Base-by-base conservation (phyloP, 176 grass and related monocot genomes). In the Avena eriantha region DNA sequence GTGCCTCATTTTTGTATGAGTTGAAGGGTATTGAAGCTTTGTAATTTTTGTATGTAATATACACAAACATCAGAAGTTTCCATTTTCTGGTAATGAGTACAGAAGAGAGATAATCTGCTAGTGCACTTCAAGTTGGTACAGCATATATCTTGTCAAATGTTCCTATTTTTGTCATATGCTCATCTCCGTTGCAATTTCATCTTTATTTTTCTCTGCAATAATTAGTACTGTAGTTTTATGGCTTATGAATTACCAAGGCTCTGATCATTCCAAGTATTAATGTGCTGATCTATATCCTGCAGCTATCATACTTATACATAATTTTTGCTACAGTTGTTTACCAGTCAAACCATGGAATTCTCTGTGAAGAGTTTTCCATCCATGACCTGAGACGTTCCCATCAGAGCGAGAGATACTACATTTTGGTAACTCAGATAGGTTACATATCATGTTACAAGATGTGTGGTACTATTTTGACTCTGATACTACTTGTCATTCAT, bases 1-100 rank as follows among this genome's bases (percentile, higher is more conserved):
- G 34, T 73, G 67, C 68, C 53, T 73, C 50, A 83, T 83, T 69
- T 83, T 29, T 84, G 70, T 61, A 47, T 54, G 34, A 63, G 54
- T 63, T 76, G 82, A 82, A 33, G 26, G 41, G 63, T 53, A 53
- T 82, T 47, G 33, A 19, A 49, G 17, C 22, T 45, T 29, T 84
- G 82, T 4, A 76, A 34, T 60, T 41, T 47, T 33, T 48, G 26
- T 82, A 26, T 50, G 21, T 68, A 50, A 13, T 19, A 69, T 64
- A 50, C 26, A 35, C 61, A n/a, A 60, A 75, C 53, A 71, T 12
- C 12, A 82, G 29, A 55, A 82, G 47, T 67, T 82, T 4, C 65
- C 46, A 53, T 82, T 41, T 69, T 41, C 39, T 12, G 51, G 34
- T 26, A 83, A 57, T 83, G 67, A 45, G 64, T 83, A 82, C 48